Conservation (phyloP, 306 rosid genomes). For the Begonia masoniana region DNA sequence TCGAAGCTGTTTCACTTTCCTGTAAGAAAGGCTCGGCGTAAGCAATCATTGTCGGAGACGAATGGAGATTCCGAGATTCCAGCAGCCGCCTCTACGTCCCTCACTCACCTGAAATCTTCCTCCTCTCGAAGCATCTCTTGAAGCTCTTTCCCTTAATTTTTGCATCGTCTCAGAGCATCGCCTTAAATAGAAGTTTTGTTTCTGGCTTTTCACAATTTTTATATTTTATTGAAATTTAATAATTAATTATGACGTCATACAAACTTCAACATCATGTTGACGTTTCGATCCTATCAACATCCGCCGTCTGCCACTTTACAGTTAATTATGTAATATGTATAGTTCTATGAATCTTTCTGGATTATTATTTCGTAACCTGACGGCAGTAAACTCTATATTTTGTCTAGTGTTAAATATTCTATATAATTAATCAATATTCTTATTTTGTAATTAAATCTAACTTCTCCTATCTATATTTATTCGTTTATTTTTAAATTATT, state of each 20-base stretch:
- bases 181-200: constrained; percentile 24
- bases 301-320: constrained; percentile 49
- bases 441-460: no score
- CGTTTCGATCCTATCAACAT: constrained; percentile 29
- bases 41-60: constrained; percentile 53
- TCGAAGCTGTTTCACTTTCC: constrained; percentile 56
- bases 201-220: background rate
- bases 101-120: no score
- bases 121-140: background rate
- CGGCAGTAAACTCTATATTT: no score
- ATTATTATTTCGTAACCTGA: no score
- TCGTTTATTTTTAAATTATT: no score
- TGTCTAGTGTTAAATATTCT: no score
- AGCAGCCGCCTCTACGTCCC: no score
- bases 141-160: background rate
- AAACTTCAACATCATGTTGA: constrained; percentile 19
- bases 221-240: background rate
- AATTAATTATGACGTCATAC: constrained; percentile 17
- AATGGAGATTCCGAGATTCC: background rate
- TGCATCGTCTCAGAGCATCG: no score
- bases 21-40: constrained; percentile 53
- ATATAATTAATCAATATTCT: no score
- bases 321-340: no score
- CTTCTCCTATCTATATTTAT: no score
- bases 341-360: no score